Base-by-base conservation (phyloP, 176 grass and related monocot species). In the Paspalum vaginatum region DNA sequence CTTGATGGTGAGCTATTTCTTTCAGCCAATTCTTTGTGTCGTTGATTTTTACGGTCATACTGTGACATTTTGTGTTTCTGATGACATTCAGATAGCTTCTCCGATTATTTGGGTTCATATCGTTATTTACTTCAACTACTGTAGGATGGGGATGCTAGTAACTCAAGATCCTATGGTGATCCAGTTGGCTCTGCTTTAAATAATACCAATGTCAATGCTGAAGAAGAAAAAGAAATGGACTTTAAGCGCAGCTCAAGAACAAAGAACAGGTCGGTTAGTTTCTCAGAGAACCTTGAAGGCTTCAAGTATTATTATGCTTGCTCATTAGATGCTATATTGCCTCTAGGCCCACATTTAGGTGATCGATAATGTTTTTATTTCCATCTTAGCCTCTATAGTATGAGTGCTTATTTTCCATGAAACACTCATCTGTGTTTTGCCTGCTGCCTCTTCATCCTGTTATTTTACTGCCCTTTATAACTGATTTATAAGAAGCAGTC, bases 71-170 rank as follows among this genome's bases (percentile, higher is more conserved):
- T 91, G 71, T 91, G 79, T 95, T 91, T 95, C 72, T 97, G 75
- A 85, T 93, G 91, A 48, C 78, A 93, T 95, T 99, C 97, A 93
- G 90, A 94, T 95, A 99, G 87, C 89, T 99, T 96, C 86, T 89
- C 84, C 89, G 75, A 94, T 89, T 94, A 83, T 89, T 87, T 91
- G 54, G 89, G 89, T 91, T 94, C 89, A 91, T 91, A 90, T 94
- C 83, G 26, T 91, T 99, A 89, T 99, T 99, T 91, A 98, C 96
- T 79, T 99, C 89, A 93, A 98, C 92, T 94, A 91, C 88, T 98
- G 90, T 95, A 99, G 97, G 97, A 91, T 65, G 81, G 84, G 66
- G 81, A 86, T 85, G 66, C 62, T 68, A 46, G 46, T 77, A 92
- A 87, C 56, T 88, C 94, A 68, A 89, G 89, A 92, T 82, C 55